Base-by-base conservation (phyloP, 176 grass and related monocot genomes). In the Lolium perenne region DNA sequence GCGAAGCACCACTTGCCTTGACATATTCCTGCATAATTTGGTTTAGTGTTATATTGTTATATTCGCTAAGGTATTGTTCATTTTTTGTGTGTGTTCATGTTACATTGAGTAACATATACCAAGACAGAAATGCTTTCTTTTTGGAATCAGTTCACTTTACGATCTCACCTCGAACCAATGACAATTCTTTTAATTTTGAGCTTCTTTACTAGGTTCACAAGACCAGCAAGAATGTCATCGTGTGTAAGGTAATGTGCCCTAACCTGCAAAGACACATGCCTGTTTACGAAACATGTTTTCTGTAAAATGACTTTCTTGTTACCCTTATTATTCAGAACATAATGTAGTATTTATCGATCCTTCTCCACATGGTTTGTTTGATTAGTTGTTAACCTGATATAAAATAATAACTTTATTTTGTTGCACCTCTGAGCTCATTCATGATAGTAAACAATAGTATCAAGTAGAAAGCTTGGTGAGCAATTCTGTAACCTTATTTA, bases 141-240 rank as follows among this genome's bases (percentile, higher is more conserved):
- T 69, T 7, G 15, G 6, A 16, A 20, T 69, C 14, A 69, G 65
- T 69, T 69, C 16, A 40, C 3, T 7, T 47, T 53, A 10, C 3
- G 57, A 60, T 83, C 66, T 80, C 18, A 86, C 90, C 87, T 92
- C 86, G 90, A 92, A 89, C 86, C 90, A 0, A 86, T 80, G 63
- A 86, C 4, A 14, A 92, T 82, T 75, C 58, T 86, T 41, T 89
- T 86, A 74, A 86, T 86, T 83, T 69, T 85, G 74, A 83, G 80
- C 43, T 67, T 80, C 87, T 89, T 86, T 74, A 89, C 51, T 53
- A 92, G 83, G 50, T 66, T 86, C 41, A 89, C 77, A 89, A 86
- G 79, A 69, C 90, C 90, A 11, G 74, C 74, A 86, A 86, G 67
- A 66, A 75, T 81, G 64, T 86, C 83, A 41, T 89, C 79, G 12